Evolutionary conservation across 2,329 filamentous ascomycete species (phyloP).

Genomic region (Fusarium ramigenum): DNA sequence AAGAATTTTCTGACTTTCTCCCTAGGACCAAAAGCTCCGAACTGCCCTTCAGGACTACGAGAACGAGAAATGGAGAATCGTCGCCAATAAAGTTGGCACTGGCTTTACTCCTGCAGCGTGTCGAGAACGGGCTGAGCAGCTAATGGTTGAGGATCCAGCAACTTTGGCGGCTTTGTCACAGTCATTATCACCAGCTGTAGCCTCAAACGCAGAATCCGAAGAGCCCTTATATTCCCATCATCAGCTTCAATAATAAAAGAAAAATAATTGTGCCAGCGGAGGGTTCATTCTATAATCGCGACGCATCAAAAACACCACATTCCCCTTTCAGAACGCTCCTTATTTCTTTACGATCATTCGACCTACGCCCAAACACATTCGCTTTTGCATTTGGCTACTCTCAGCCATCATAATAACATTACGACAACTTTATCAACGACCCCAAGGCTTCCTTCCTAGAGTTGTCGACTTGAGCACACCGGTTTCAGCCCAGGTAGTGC

Average conservation of each 20-base stretch:
- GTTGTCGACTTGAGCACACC: conserved; percentile 29
- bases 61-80: conserved; percentile 91
- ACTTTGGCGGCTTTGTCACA: conserved; percentile 60
- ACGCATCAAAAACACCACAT: conserved; percentile 12
- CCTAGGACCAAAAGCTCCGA: conserved; percentile 79
- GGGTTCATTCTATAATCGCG: conserved; percentile 15
- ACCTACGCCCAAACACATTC: conserved; percentile 9
- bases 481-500: conserved; percentile 34
- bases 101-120: conserved; percentile 90
- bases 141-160: conserved; percentile 57
- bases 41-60: conserved; percentile 85
- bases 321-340: neutral
- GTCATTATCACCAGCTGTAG: conserved; percentile 61
- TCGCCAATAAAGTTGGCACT: conserved; percentile 88
- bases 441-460: conserved; percentile 15
- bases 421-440: conserved; percentile 18
- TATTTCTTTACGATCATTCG: conserved; percentile 9
- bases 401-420: conserved; percentile 1
- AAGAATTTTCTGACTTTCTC: conserved; percentile 11
- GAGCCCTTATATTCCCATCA: conserved; percentile 54
- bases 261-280: conserved; percentile 7
- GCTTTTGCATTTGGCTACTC: conserved; percentile 5
- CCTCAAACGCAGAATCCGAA: conserved; percentile 38
- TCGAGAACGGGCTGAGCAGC: conserved; percentile 78
- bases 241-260: conserved; percentile 61